Evolutionary conservation across 805 yeast species (phyloP).

Genomic region (Kluyveromyces dobzhanskii): DNA sequence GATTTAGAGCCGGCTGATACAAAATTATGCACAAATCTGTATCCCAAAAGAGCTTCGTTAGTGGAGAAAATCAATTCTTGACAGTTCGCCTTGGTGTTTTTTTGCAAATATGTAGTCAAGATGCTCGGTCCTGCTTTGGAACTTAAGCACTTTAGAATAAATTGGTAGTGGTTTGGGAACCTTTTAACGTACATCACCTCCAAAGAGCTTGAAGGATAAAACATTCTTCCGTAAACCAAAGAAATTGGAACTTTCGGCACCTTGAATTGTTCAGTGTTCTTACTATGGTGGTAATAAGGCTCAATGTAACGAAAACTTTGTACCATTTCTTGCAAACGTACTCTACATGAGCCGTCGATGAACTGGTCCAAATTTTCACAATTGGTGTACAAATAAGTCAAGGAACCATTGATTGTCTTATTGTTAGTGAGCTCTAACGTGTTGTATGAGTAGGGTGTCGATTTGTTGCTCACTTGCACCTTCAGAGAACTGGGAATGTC

Average conservation of each 20-base stretch:
- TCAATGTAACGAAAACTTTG: conserved; percentile 58
- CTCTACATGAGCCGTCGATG: conserved; percentile 37
- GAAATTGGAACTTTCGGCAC: conserved; percentile 25
- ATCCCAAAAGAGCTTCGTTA: conserved; percentile 75
- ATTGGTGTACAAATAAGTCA: conserved; percentile 67
- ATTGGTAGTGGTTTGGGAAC: conserved; percentile 49
- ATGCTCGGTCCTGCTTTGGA: conserved; percentile 50
- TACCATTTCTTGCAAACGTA: conserved; percentile 58
- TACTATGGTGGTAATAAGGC: conserved; percentile 30
- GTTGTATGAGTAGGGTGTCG: conserved; percentile 63
- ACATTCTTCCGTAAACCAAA: conserved; percentile 76
- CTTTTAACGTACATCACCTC: conserved; percentile 81
- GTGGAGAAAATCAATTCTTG: conserved; percentile 76
- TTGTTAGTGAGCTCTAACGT: conserved; percentile 61
- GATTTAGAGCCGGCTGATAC: conserved; percentile 30
- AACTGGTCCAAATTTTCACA: conserved; percentile 48
- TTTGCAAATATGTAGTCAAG: conserved; percentile 63
- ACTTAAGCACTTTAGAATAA: conserved; percentile 68
- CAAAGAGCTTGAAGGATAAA: conserved; percentile 74
- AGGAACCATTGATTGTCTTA: conserved; percentile 65
- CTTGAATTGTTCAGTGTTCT: neutral
- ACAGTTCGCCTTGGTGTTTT: conserved; percentile 51
- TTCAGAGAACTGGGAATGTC: conserved; percentile 57
- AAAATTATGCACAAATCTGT: conserved; percentile 68
- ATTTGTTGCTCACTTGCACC: conserved; percentile 59